Evolutionary conservation across 768 basidiomycete species (phyloP).

Genomic region (Trametes elegans): DNA sequence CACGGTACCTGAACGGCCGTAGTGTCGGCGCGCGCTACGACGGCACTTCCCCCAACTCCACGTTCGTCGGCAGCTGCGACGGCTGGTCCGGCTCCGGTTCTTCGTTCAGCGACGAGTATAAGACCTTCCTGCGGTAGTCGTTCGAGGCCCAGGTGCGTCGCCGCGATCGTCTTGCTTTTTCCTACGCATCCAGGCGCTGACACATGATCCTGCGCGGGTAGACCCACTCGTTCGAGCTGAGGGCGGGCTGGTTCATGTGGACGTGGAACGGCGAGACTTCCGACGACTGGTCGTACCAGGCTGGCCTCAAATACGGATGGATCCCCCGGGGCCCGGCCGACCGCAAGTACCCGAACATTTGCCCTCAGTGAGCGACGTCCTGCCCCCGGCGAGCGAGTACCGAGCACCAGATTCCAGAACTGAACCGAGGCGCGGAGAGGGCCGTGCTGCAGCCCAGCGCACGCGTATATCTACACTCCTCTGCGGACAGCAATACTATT

Average conservation of each 20-base stretch:
- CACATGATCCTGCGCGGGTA: slow-evolving; percentile 3
- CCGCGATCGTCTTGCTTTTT: no score
- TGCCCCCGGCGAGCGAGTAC: no score
- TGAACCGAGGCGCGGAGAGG: no score
- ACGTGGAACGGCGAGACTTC: slow-evolving; percentile 82
- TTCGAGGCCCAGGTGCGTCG: slow-evolving; percentile 81
- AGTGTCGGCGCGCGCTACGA: slow-evolving; percentile 63
- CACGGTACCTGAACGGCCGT: slow-evolving; percentile 81
- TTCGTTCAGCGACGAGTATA: slow-evolving; percentile 72
- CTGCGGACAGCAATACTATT: no score
- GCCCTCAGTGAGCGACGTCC: no score
- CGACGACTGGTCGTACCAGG: slow-evolving; percentile 89
- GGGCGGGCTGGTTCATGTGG: slow-evolving; percentile 79
- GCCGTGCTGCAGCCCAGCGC: no score
- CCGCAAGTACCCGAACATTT: slow-evolving; percentile 61
- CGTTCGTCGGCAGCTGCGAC: slow-evolving; percentile 68
- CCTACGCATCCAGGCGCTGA: no score
- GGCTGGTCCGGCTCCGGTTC: slow-evolving; percentile 74
- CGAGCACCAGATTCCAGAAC: no score
- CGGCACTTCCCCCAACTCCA: slow-evolving; percentile 62
- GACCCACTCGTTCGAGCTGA: slow-evolving; percentile 61
- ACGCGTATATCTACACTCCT: no score
- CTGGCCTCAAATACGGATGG: slow-evolving; percentile 79
- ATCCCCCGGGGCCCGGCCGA: slow-evolving; percentile 64
- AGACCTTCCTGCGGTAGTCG: slow-evolving; percentile 74